Conservation (phyloP, 1,284 basidiomycete species). For the Laetiporus sulphureus region DNA sequence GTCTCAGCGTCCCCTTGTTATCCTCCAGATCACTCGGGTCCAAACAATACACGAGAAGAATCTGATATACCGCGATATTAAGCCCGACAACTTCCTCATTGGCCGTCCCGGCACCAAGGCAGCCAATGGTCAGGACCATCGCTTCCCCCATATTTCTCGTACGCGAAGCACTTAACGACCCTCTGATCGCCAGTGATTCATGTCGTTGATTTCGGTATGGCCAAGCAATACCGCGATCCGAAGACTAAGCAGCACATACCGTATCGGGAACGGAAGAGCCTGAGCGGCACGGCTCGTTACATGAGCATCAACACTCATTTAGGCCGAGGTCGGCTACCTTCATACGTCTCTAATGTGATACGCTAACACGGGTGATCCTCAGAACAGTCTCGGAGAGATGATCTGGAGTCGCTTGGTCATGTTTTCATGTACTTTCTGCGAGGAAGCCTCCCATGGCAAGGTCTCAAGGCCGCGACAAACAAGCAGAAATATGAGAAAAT, state of each 20-base stretch:
- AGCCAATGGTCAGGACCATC: constrained; percentile 53
- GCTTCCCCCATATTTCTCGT: background rate
- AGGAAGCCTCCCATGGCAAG: constrained; percentile 93
- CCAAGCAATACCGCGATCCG: constrained; percentile 95
- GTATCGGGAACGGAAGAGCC: constrained; percentile 90
- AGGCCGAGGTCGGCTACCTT: constrained; percentile 62
- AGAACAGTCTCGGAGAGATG: constrained; percentile 94
- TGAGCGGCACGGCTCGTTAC: constrained; percentile 90
- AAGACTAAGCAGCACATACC: constrained; percentile 98
- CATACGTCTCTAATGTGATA: background rate
- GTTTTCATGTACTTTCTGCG: constrained; percentile 98
- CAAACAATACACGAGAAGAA: constrained; percentile 97
- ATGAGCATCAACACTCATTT: constrained; percentile 98
- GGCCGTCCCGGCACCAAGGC: constrained; percentile 86
- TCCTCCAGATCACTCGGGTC: constrained; percentile 70
- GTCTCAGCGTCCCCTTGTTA: constrained; percentile 1
- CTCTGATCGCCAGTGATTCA: constrained; percentile 31
- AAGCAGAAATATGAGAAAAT: constrained; percentile 99
- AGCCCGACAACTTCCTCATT: constrained; percentile 95
- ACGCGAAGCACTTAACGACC: background rate
- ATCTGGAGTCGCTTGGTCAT: constrained; percentile 91
- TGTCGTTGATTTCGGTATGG: constrained; percentile 95
- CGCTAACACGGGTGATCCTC: constrained; percentile 4
- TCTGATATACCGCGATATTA: constrained; percentile 96
- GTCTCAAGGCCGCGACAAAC: constrained; percentile 93